Evolutionary conservation across 2,329 filamentous ascomycete species (phyloP).

Genomic region (Aspergillus niger): DNA sequence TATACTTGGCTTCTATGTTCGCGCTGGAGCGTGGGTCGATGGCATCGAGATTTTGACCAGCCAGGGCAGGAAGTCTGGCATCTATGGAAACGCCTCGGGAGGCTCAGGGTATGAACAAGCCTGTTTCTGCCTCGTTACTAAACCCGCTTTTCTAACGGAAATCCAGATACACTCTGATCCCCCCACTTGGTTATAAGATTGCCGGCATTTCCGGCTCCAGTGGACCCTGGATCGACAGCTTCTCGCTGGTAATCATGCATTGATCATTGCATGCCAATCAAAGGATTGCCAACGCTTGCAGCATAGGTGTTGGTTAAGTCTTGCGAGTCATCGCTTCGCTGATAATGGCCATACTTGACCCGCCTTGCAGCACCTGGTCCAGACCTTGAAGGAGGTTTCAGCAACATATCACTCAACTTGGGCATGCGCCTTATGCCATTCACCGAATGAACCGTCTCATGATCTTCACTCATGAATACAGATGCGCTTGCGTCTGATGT

Average conservation of each 20-base stretch:
- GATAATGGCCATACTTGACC: neutral
- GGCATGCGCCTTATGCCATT: no score
- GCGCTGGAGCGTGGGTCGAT: constrained; percentile 79
- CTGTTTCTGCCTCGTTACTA: neutral
- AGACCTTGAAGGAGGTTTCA: neutral
- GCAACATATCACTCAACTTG: neutral
- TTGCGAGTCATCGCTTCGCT: neutral
- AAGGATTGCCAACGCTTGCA: neutral
- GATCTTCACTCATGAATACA: neutral
- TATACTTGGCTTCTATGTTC: constrained; percentile 80
- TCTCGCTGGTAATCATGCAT: constrained; percentile 76
- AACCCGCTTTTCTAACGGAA: constrained; percentile 12
- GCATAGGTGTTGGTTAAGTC: neutral
- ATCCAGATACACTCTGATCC: constrained; percentile 78
- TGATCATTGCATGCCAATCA: constrained; percentile 42
- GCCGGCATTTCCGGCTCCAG: constrained; percentile 84
- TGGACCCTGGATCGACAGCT: constrained; percentile 79
- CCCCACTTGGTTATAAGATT: constrained; percentile 84
- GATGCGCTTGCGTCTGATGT: neutral
- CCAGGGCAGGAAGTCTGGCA: constrained; percentile 77
- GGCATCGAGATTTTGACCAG: constrained; percentile 88
- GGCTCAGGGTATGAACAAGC: constrained; percentile 72
- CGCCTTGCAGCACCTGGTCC: neutral
- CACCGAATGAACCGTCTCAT: neutral
- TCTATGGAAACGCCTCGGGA: constrained; percentile 79